phyloP scores from a whole-genome alignment of 2,329 filamentous ascomycete species.

The Alternaria novae-zelandiae region DNA sequence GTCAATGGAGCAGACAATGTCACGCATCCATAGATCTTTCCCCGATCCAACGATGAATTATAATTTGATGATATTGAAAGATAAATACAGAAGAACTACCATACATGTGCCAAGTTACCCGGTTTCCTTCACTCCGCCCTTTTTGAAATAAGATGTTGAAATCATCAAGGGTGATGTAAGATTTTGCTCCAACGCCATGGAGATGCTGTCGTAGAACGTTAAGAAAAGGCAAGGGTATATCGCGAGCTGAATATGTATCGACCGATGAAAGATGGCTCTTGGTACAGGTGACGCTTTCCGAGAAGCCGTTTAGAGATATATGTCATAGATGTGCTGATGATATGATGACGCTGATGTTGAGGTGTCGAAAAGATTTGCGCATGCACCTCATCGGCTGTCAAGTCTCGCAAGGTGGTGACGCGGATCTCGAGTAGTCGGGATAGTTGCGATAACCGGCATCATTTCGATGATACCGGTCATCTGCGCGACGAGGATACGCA shows the following conservation, averaged over 20 bases:
- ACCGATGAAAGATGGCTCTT: background rate
- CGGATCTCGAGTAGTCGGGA: background rate
- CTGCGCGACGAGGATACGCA: background rate
- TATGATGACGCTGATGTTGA: background rate
- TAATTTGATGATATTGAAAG: background rate
- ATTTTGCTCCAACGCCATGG: background rate
- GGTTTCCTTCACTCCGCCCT: background rate
- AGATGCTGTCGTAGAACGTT: background rate
- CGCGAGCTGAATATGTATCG: background rate
- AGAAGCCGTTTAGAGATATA: background rate
- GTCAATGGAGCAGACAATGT: no score
- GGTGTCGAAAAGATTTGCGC: no score
- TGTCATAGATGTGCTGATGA: background rate
- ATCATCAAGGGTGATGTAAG: fast-evolving
- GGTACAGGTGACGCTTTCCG: background rate
- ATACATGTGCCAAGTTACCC: background rate
- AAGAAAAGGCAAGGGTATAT: background rate
- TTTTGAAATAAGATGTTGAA: background rate
- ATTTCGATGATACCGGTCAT: background rate
- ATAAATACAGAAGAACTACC: background rate
- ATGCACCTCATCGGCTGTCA: no score
- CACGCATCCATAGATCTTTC: no score
- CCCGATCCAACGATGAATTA: background rate
- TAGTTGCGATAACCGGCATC: background rate
- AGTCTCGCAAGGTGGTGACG: background rate